Evolutionary conservation across 2,329 filamentous ascomycete species (phyloP).

Genomic region (Trichoderma aggressivum): DNA sequence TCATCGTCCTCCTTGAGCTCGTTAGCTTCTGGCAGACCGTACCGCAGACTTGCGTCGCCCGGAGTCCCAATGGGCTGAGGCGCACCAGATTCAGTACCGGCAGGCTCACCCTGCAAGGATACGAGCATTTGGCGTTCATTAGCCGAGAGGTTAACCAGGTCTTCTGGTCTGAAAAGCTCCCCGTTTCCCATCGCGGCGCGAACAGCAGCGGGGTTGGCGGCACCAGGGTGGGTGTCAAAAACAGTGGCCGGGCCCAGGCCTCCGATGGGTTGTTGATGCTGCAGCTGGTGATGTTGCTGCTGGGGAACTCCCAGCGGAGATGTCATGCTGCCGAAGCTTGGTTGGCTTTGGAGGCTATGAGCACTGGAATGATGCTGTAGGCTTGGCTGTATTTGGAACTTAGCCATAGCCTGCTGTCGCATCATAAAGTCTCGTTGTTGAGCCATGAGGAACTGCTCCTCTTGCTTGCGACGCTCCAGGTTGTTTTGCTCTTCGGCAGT

Average conservation of each 20-base stretch:
- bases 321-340: constrained; percentile 90
- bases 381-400: constrained; percentile 58
- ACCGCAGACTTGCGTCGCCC: constrained; percentile 37
- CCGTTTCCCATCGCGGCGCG: constrained; percentile 33
- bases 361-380: constrained; percentile 93
- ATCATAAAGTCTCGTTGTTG: constrained; percentile 91
- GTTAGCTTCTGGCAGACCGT: constrained; percentile 48
- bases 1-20: constrained; percentile 53
- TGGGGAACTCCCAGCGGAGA: constrained; percentile 66
- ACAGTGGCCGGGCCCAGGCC: constrained; percentile 64
- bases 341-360: constrained; percentile 94
- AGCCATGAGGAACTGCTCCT: constrained; percentile 96
- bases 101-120: constrained; percentile 29
- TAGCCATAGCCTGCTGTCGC: constrained; percentile 74
- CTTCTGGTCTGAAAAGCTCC: constrained; percentile 66
- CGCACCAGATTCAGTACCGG: constrained; percentile 25
- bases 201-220: constrained; percentile 24
- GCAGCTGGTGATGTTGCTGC: constrained; percentile 33
- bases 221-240: constrained; percentile 57
- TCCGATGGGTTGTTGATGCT: constrained; percentile 49
- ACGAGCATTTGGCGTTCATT: constrained; percentile 53
- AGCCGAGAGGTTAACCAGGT: constrained; percentile 62
- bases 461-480: constrained; percentile 90
- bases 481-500: constrained; percentile 99
- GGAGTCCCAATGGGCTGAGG: constrained; percentile 40